Conservation (phyloP, 139 green algal species). For the Raphidocelis subcapitata region DNA sequence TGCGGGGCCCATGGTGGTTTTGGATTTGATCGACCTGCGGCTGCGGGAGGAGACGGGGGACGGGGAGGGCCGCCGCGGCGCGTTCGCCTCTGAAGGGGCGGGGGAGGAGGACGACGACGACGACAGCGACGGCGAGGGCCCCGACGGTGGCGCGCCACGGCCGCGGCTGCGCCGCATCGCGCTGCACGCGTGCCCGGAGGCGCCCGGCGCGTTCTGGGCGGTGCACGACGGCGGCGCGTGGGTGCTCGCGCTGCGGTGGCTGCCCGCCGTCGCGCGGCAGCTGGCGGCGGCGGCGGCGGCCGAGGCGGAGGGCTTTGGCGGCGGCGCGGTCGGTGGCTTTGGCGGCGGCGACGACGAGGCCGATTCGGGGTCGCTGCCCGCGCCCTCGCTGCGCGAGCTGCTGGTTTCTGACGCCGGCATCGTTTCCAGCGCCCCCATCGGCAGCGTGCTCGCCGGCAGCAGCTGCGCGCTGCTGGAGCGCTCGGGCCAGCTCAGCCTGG, state of each 20-base stretch:
- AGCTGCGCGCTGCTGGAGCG: constrained; percentile 25
- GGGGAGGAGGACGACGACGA: constrained; percentile 10
- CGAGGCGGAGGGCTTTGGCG: background rate
- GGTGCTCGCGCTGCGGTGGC: constrained; percentile 20
- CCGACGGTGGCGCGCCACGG: constrained; percentile 9
- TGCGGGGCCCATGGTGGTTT: no score
- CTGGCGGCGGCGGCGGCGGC: background rate
- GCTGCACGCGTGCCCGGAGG: constrained; percentile 17
- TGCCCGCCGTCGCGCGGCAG: constrained; percentile 3
- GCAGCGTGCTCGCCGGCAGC: constrained; percentile 17
- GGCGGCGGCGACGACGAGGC: background rate
- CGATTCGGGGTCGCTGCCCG: background rate
- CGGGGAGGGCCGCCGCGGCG: no score
- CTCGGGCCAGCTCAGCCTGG: background rate
- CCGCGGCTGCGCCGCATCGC: constrained; percentile 6
- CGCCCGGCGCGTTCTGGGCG: constrained; percentile 26
- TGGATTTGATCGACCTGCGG: no score
- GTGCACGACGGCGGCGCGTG: constrained; percentile 20
- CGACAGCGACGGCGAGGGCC: constrained; percentile 1
- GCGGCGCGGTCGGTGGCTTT: background rate
- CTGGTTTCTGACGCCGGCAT: constrained; percentile 11
- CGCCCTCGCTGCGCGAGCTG: constrained; percentile 23
- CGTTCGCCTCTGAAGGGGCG: no score
- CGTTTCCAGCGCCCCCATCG: constrained; percentile 5
- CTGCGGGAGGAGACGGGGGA: no score